Evolutionary conservation across 768 basidiomycete species (phyloP).

Genomic region (Pisolithus marmoratus): DNA sequence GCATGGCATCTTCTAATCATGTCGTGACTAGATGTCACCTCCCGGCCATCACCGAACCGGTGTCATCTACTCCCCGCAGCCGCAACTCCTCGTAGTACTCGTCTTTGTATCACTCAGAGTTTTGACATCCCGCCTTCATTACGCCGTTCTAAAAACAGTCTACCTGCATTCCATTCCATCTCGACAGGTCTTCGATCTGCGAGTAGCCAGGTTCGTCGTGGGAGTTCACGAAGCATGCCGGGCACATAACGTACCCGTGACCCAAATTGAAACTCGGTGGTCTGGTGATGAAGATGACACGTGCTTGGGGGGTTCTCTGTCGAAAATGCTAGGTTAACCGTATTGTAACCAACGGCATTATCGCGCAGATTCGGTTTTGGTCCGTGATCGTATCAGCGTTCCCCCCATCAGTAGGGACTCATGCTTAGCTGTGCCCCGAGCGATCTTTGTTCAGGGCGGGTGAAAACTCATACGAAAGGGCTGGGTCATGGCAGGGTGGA

Average conservation of each 20-base stretch:
- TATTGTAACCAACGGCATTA: neutral
- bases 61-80: neutral
- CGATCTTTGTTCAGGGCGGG: too few relatives aligned
- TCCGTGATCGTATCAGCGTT: conserved; percentile 1
- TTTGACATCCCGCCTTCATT: too few relatives aligned
- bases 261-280: neutral
- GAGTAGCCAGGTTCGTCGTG: too few relatives aligned
- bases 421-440: neutral
- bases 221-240: neutral
- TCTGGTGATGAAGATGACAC: neutral
- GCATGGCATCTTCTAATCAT: neutral
- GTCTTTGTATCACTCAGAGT: neutral
- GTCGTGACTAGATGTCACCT: neutral
- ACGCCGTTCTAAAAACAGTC: neutral
- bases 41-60: neutral
- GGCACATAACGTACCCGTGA: neutral
- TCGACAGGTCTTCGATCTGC: neutral
- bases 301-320: neutral
- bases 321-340: neutral
- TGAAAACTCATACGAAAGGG: too few relatives aligned
- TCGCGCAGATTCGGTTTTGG: neutral
- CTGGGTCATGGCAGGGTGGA: too few relatives aligned
- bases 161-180: neutral
- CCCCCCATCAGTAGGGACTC: neutral
- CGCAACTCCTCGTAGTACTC: neutral